phyloP scores from a whole-genome alignment of 257 asterid species.

The Solanum dulcamara region DNA sequence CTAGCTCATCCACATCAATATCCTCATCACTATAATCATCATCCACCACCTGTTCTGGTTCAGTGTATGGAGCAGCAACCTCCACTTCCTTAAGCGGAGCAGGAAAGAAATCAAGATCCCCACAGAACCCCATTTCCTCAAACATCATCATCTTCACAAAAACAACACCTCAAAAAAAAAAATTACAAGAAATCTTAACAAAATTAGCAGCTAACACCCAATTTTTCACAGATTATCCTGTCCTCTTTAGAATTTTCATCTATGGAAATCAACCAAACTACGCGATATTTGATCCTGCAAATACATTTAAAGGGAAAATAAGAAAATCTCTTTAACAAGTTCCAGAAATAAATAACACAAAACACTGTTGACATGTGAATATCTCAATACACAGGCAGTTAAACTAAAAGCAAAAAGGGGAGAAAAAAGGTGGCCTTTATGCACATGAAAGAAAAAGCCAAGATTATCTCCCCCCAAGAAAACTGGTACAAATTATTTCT shows the following conservation, averaged over 20 bases:
- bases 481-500: background rate
- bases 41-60: background rate
- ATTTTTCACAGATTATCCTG: background rate
- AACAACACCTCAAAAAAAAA: background rate
- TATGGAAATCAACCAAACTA: background rate
- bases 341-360: background rate
- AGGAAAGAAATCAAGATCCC: slow-evolving; percentile 5
- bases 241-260: background rate
- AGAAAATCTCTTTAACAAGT: background rate
- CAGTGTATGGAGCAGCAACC: background rate
- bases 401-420: background rate
- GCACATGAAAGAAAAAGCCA: background rate
- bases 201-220: background rate
- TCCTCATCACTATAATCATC: slow-evolving; percentile 14
- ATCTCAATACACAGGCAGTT: background rate
- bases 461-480: background rate
- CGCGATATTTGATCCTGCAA: background rate
- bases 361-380: background rate
- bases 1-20: slow-evolving; percentile 13
- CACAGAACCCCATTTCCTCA: slow-evolving; percentile 14
- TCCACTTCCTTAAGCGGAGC: background rate
- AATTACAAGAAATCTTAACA: background rate
- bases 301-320: background rate
- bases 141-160: slow-evolving; percentile 5
- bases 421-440: background rate